Percentiles rank a stretch among this genome's conserved stretches.
Evolutionary conservation across 164 flowering plant genomes (phyloP).

Genomic region (Umbellularia californica): DNA sequence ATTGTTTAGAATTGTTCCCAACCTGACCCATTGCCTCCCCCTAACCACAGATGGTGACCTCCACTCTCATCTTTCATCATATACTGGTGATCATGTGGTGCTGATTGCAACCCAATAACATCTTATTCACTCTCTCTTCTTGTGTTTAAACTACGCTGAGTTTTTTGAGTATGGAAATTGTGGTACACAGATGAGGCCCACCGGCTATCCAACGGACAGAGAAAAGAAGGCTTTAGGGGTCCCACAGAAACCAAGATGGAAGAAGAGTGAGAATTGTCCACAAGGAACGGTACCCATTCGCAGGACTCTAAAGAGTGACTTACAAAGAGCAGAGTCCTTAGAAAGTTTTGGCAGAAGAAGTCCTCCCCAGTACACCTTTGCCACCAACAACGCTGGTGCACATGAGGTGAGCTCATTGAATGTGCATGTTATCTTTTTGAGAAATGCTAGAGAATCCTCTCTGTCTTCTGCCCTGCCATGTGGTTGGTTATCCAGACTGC

Average conservation of each 20-base stretch:
- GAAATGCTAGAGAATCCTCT: not conserved
- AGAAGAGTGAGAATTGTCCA: conserved; percentile 17
- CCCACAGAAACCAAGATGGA: conserved; percentile 4
- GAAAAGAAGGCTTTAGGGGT: not conserved
- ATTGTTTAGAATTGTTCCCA: too few relatives aligned
- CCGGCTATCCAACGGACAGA: conserved; percentile 10
- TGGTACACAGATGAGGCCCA: conserved; percentile 13
- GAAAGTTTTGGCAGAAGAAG: not conserved
- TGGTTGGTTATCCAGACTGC: too few relatives aligned
- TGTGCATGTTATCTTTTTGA: not conserved
- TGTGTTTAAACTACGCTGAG: not conserved
- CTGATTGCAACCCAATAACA: not conserved
- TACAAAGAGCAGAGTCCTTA: not conserved
- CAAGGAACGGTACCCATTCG: conserved; percentile 19
- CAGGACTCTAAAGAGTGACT: conserved; percentile 9
- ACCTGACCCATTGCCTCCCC: too few relatives aligned
- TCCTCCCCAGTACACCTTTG: not conserved
- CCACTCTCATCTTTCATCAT: too few relatives aligned
- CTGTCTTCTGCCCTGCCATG: too few relatives aligned
- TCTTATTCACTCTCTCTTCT: not conserved
- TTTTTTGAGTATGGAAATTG: not conserved
- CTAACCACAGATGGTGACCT: too few relatives aligned
- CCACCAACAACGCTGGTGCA: not conserved
- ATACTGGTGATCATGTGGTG: not conserved
- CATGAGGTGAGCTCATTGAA: conserved; percentile 5